Conservation (phyloP, 1,284 basidiomycete genomes). For the Sutorius eximius region DNA sequence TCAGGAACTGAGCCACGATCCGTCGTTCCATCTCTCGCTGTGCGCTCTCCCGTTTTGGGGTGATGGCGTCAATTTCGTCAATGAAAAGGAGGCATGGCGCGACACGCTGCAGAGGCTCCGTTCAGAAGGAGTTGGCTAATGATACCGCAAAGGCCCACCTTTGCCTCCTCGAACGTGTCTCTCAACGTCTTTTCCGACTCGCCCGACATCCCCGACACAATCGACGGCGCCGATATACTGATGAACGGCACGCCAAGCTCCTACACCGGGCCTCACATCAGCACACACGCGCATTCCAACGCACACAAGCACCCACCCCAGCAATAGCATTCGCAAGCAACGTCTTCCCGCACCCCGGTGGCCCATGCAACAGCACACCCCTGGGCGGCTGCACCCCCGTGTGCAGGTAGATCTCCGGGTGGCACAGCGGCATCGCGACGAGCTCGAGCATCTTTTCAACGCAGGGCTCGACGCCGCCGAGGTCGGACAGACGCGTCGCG, state of each 20-base stretch:
- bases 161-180: slow-evolving; percentile 96
- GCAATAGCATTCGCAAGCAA: slow-evolving; percentile 90
- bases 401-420: slow-evolving; percentile 93
- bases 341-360: slow-evolving; percentile 97
- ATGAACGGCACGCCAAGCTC: slow-evolving; percentile 93
- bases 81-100: slow-evolving; percentile 93
- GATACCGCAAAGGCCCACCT: slow-evolving; percentile 40
- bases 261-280: slow-evolving; percentile 40
- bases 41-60: slow-evolving; percentile 95
- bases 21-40: slow-evolving; percentile 97
- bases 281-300: slow-evolving; percentile 4
- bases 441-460: slow-evolving; percentile 95
- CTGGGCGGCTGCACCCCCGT: slow-evolving; percentile 92
- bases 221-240: slow-evolving; percentile 88
- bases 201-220: slow-evolving; percentile 97
- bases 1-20: slow-evolving; percentile 96
- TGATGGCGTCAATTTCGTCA: slow-evolving; percentile 98
- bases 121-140: slow-evolving; percentile 3
- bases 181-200: slow-evolving; percentile 95
- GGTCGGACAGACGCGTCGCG: slow-evolving; percentile 71
- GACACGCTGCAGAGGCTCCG: slow-evolving; percentile 53
- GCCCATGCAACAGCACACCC: slow-evolving; percentile 94
- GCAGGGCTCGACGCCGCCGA: slow-evolving; percentile 85
- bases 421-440: slow-evolving; percentile 91
- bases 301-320: slow-evolving; percentile 51